Conservation (phyloP, 129 eudicot species). For the Lactuca sativa region DNA sequence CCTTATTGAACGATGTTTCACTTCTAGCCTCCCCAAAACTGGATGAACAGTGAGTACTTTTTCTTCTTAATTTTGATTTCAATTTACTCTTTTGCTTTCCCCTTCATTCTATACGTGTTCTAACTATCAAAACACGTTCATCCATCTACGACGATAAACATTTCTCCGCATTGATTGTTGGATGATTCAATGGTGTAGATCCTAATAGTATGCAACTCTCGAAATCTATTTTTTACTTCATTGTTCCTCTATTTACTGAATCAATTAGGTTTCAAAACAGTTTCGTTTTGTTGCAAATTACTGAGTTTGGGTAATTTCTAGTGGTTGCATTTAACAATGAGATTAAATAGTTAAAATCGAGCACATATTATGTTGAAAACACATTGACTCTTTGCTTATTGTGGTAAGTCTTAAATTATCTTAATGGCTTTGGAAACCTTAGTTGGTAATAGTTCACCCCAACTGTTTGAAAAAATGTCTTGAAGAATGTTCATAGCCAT, state of each 20-base stretch:
- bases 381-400: no score
- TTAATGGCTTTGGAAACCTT: no score
- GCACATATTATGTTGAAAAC: no score
- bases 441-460: no score
- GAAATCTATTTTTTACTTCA: background rate
- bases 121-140: background rate
- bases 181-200: conserved; percentile 42
- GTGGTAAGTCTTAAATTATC: no score
- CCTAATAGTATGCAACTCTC: conserved; percentile 54
- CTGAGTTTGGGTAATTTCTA: background rate
- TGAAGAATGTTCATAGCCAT: no score
- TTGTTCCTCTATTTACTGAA: background rate
- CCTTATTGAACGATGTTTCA: conserved; percentile 40
- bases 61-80: conserved; percentile 9
- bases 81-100: background rate
- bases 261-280: background rate
- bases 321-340: background rate
- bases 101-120: background rate
- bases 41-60: conserved; percentile 63
- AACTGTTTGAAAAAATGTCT: no score
- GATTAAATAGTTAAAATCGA: no score
- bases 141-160: conserved; percentile 17
- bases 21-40: conserved; percentile 50
- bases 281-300: no score
- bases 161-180: background rate